Evolutionary conservation across 192 early-diverging fungal species (phyloP), one percentile per base, ranked within the genome.

Genomic region (Dissophora ornata): DNA sequence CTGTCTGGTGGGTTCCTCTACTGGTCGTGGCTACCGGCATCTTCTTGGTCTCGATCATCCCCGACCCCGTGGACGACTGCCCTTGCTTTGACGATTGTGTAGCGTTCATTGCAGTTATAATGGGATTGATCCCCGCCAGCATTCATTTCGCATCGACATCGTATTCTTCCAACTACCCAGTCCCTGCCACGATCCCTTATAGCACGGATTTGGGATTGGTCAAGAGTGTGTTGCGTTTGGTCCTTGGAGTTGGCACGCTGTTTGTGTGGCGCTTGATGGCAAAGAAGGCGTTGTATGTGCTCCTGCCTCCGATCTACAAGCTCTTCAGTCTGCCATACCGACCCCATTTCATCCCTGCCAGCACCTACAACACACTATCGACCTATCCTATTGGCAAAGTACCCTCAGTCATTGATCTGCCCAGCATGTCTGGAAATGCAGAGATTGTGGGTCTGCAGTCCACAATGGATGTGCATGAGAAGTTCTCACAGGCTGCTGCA

Each of bases 41-140:
- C 13, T 65, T 75, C 30, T 45, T 84, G 65, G 55, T 70, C 54
- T 81, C 79, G 2, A 77, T 73, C n/a, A 67, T 59, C 58, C 91
- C 91, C 18, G 85, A 93, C 63, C 89, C 90, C 2, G 80, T 89
- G n/a, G 90, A 87, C 30, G 73, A 85, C 41, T 93, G 91, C 64
- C 91, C 91, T 1, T 93, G 91, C 68, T 91, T 89, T 62, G 90
- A 93, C 54, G 91, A 93, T 57, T 84, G 84, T 41, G 86, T 93
- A 24, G 85, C 87, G 19, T 91, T 89, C 62, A 79, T 90, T 57
- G 88, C 85, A 22, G 88, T 87, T 0, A 54, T 89, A 21, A 84
- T 87, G 28, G 91, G 91, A 12, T 21, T 90, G 3, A 60, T 87
- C 26, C 79, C 86, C 25, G 89, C 87, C 36, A 83, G 83, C 45